Conservation (phyloP, 2,329 filamentous ascomycete species). For the Nigrograna mackinnonii region DNA sequence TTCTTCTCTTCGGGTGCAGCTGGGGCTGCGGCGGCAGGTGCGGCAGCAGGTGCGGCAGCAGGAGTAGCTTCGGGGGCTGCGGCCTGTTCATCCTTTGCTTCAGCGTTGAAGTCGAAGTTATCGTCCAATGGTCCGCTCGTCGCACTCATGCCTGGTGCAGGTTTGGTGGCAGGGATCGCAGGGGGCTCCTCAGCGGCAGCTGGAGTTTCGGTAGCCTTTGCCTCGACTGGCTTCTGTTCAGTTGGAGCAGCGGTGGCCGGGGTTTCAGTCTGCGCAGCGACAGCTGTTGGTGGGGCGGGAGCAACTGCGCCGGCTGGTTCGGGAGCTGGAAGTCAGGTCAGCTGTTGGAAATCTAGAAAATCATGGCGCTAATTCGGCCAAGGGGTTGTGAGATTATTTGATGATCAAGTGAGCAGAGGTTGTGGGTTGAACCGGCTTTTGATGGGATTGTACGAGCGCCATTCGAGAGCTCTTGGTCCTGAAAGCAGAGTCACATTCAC, state of each 20-base stretch:
- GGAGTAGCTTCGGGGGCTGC: conserved; percentile 13
- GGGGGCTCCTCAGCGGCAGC: conserved; percentile 21
- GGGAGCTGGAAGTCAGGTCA: conserved; percentile 26
- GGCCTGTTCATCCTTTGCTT: conserved; percentile 19
- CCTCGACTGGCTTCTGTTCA: background rate
- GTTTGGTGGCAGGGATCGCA: conserved; percentile 26
- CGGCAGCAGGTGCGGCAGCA: conserved; percentile 7
- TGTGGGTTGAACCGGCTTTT: no score
- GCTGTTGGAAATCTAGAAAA: no score
- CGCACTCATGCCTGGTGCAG: conserved; percentile 42
- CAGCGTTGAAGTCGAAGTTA: conserved; percentile 29
- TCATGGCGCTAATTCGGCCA: no score
- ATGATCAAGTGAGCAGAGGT: no score
- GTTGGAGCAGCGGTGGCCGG: conserved; percentile 5
- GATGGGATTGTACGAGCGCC: no score
- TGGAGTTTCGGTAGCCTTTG: conserved; percentile 1
- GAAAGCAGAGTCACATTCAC: no score
- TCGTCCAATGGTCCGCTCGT: conserved; percentile 42
- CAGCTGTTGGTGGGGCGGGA: conserved; percentile 31
- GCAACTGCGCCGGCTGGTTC: conserved; percentile 35
- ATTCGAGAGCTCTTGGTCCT: no score
- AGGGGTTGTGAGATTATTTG: no score
- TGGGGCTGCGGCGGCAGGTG: conserved; percentile 9
- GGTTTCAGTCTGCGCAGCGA: conserved; percentile 23
- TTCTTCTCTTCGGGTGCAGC: conserved; percentile 19